These are phyloP conservation scores for Neltuma alba DNA, from an alignment of 306 rosid species.

Conservation along the genomic window DNA sequence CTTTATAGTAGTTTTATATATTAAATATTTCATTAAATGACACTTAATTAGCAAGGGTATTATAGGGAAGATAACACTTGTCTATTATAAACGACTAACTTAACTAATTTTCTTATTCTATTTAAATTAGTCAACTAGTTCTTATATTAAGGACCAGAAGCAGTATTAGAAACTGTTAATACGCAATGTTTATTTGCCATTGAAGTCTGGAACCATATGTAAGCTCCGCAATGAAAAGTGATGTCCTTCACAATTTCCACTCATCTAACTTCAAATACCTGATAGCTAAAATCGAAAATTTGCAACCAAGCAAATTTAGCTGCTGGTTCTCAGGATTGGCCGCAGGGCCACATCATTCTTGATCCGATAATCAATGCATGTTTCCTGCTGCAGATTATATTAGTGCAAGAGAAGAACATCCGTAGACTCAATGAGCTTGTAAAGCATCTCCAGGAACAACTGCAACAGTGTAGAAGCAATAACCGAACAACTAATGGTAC, in stretches of 20 bases:
- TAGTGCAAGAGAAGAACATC: slow-evolving; percentile 76
- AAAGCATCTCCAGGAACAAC: slow-evolving; percentile 59
- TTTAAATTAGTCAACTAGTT: no score
- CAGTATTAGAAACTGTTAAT: background rate
- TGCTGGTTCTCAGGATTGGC: background rate
- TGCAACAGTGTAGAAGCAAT: slow-evolving; percentile 58
- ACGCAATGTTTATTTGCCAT: slow-evolving; percentile 3
- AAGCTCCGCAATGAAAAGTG: background rate
- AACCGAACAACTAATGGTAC: slow-evolving; percentile 44
- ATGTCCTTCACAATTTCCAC: background rate
- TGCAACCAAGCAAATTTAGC: background rate
- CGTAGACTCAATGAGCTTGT: slow-evolving; percentile 66
- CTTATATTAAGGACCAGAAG: no score
- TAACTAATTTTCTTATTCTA: no score
- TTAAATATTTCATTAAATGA: no score
- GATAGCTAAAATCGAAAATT: background rate
- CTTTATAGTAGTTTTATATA: no score
- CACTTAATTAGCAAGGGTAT: no score
- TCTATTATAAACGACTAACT: no score
- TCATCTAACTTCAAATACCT: background rate
- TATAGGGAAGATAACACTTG: no score
- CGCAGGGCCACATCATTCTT: background rate
- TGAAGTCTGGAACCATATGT: background rate
- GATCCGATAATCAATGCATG: background rate
- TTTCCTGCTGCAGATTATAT: slow-evolving; percentile 56